phyloP scores from a whole-genome alignment of 441 rosid genomes.

The Populus tomentosa region DNA sequence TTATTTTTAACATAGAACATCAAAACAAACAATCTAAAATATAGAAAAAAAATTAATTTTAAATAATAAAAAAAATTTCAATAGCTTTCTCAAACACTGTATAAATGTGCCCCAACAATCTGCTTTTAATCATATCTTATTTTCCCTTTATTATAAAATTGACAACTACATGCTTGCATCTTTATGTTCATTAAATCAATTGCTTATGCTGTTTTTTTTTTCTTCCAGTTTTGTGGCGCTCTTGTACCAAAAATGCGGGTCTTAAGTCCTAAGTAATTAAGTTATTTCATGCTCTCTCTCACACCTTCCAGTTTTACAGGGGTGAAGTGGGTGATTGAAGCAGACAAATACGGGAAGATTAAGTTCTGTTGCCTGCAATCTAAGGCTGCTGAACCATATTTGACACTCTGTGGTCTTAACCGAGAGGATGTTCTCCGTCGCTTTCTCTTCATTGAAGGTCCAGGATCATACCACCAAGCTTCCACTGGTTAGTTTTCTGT shows the following conservation, averaged over 20 bases:
- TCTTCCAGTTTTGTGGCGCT: neutral
- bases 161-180: neutral
- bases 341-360: constrained; percentile 74
- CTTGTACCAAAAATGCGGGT: neutral
- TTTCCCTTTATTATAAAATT: too few relatives aligned
- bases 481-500: constrained; percentile 63
- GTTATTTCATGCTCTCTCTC: neutral
- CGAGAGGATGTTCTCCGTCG: constrained; percentile 72
- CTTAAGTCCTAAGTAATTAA: neutral
- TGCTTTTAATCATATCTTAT: neutral
- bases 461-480: constrained; percentile 65
- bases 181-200: too few relatives aligned
- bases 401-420: constrained; percentile 63
- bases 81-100: neutral
- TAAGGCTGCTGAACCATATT: constrained; percentile 76
- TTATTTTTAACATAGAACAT: too few relatives aligned
- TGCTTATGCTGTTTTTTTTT: neutral
- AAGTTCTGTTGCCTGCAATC: constrained; percentile 94
- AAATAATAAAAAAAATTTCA: too few relatives aligned
- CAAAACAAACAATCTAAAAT: too few relatives aligned
- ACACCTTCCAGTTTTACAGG: constrained; percentile 36
- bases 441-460: constrained; percentile 83
- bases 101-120: neutral
- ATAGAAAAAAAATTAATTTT: too few relatives aligned
- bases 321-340: constrained; percentile 84